Conservation (phyloP, 2,329 filamentous ascomycete species). For the Balansia obtecta region DNA sequence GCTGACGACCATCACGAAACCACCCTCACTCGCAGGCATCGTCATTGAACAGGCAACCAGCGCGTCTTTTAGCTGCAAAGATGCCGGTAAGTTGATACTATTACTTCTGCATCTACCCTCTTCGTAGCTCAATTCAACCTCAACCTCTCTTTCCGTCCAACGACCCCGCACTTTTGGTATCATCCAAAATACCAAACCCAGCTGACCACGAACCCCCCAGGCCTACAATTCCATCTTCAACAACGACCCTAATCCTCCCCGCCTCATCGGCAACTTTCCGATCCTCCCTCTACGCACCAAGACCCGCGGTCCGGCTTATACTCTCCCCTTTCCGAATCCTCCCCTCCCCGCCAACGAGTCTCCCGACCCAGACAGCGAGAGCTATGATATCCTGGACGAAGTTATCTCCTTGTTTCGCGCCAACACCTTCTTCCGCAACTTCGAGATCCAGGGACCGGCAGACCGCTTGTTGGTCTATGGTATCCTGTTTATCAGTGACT, state of each 20-base stretch:
- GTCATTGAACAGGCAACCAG: not conserved
- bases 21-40: not conserved
- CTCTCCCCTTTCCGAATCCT: slow-evolving; percentile 50
- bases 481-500: slow-evolving; percentile 88
- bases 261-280: slow-evolving; percentile 75
- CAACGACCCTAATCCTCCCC: slow-evolving; percentile 56
- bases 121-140: not conserved
- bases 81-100: not conserved
- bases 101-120: not conserved
- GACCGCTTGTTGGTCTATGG: slow-evolving; percentile 94
- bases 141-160: not conserved
- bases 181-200: not conserved
- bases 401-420: slow-evolving; percentile 85
- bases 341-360: slow-evolving; percentile 48
- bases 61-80: not conserved
- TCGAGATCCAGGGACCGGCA: slow-evolving; percentile 93
- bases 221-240: slow-evolving; percentile 98
- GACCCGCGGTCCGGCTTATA: slow-evolving; percentile 88
- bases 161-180: too few species aligned
- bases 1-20: slow-evolving; percentile 22
- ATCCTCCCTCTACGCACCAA: slow-evolving; percentile 89
- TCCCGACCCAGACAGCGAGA: slow-evolving; percentile 75
- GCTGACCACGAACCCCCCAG: slow-evolving; percentile 29
- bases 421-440: slow-evolving; percentile 98
- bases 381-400: slow-evolving; percentile 94